Percentiles rank a stretch among this genome's conserved stretches.
phyloP scores from a whole-genome alignment of 495 filamentous ascomycete species.

The Neurospora sublineolata region DNA sequence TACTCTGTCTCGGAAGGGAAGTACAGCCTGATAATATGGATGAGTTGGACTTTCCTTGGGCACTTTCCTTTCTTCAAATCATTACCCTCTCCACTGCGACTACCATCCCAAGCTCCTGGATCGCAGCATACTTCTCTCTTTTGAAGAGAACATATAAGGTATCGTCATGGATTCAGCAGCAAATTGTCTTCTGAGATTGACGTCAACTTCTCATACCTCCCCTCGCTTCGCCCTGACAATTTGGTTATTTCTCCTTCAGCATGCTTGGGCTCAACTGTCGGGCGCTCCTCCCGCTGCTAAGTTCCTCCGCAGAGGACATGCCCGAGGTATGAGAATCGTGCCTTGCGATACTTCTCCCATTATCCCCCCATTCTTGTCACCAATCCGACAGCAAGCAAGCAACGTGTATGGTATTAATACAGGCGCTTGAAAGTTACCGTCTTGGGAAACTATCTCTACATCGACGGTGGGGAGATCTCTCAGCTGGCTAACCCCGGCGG shows the following conservation, averaged over 20 bases:
- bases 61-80: not conserved
- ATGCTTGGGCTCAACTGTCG: not conserved
- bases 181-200: not conserved
- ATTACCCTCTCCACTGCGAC: not conserved
- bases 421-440: not conserved
- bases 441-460: slow-evolving; percentile 12
- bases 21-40: not conserved
- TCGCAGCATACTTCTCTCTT: not conserved
- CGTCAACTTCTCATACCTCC: not conserved
- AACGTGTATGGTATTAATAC: not conserved
- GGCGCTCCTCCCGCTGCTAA: not conserved
- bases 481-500: not conserved
- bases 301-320: not conserved
- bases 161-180: not conserved
- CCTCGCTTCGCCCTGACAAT: not conserved
- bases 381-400: not conserved
- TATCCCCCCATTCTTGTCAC: accelerated
- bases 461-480: slow-evolving; percentile 10
- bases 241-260: not conserved
- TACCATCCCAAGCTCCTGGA: not conserved
- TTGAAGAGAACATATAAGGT: not conserved
- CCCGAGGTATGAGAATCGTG: not conserved
- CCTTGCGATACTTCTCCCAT: not conserved
- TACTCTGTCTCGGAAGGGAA: not conserved
- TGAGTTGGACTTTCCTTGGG: not conserved